Evolutionary conservation across 1,139 yeast species (phyloP).

Genomic region (Sugiyamaella sp.): DNA sequence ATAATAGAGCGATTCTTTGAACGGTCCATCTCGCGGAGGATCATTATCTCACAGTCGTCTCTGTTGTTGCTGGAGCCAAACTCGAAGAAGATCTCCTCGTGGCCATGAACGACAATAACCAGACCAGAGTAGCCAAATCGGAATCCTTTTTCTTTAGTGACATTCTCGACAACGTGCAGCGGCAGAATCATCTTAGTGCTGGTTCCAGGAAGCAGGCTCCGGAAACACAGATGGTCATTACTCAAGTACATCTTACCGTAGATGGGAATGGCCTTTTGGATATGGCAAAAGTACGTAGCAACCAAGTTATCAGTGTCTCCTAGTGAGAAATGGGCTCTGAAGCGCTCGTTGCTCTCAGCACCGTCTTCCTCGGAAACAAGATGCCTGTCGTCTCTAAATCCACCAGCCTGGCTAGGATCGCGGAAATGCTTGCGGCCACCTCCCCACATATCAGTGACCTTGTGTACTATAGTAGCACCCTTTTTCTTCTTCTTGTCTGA

Average conservation of each 20-base stretch:
- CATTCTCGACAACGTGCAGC: constrained; percentile 66
- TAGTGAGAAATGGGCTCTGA: constrained; percentile 67
- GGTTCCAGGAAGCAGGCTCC: constrained; percentile 79
- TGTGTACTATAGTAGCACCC: constrained; percentile 31
- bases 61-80: constrained; percentile 67
- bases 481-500: constrained; percentile 17
- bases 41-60: constrained; percentile 68
- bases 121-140: constrained; percentile 70
- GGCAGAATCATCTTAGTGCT: constrained; percentile 86
- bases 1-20: constrained; percentile 35
- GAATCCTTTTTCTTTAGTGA: constrained; percentile 65
- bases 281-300: constrained; percentile 72
- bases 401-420: constrained; percentile 36
- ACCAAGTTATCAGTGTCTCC: constrained; percentile 54
- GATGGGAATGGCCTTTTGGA: constrained; percentile 70
- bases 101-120: constrained; percentile 67
- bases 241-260: constrained; percentile 85
- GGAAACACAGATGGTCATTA: constrained; percentile 65
- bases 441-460: constrained; percentile 61
- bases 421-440: constrained; percentile 66
- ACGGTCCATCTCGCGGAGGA: constrained; percentile 55
- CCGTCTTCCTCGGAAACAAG: constrained; percentile 53
- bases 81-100: constrained; percentile 75
- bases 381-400: constrained; percentile 47
- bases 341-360: constrained; percentile 54